A percentile compares a stretch with the other conserved stretches of the same genome.
Conservation (phyloP, 305 asterid species). For the Euphrasia arctica region DNA sequence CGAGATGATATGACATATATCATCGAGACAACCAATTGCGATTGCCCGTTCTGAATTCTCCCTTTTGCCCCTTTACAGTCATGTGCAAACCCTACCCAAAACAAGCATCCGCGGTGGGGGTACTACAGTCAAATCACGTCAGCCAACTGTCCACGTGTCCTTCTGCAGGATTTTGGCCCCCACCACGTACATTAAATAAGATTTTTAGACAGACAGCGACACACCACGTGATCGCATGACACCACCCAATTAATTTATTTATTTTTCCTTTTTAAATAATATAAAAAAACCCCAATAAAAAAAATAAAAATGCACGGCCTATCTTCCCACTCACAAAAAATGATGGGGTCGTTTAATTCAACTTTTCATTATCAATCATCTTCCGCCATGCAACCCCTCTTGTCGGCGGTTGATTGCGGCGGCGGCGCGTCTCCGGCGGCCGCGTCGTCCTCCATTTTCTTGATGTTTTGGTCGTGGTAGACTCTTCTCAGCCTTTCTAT, state of each 20-base stretch:
- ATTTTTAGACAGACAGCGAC: conserved; percentile 26
- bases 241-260: background rate
- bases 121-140: background rate
- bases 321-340: conserved; percentile 4
- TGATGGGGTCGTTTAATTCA: background rate
- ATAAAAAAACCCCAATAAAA: background rate
- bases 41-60: background rate
- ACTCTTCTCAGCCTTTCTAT: conserved; percentile 67
- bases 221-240: conserved; percentile 38
- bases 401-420: conserved; percentile 18
- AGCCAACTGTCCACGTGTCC: conserved; percentile 15
- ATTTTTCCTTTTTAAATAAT: background rate
- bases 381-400: conserved; percentile 22
- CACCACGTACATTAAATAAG: conserved; percentile 4
- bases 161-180: background rate
- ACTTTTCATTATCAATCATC: conserved; percentile 14
- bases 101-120: background rate
- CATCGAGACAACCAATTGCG: no score
- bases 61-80: background rate
- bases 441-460: conserved; percentile 35
- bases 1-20: background rate
- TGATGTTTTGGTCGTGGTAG: conserved; percentile 67
- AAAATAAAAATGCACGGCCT: conserved; percentile 8
- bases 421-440: conserved; percentile 16
- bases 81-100: background rate